Conservation (phyloP, 768 basidiomycete species). For the Mycena crocata region DNA sequence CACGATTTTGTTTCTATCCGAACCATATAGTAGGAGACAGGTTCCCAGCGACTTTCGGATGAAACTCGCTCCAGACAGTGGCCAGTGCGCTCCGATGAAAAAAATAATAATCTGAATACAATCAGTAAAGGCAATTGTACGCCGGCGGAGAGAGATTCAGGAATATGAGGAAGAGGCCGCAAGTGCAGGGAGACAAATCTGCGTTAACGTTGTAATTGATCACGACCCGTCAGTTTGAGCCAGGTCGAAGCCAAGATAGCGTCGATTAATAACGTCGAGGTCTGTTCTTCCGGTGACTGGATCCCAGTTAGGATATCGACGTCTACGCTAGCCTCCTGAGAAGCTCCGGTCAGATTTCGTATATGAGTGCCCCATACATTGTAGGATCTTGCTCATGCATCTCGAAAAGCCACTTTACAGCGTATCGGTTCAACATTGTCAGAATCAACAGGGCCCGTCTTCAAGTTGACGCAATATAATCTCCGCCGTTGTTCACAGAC, state of each 20-base stretch:
- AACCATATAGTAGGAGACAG: slow-evolving; percentile 76
- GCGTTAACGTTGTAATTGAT: slow-evolving; percentile 67
- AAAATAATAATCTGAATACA: slow-evolving; percentile 32
- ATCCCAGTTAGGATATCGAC: slow-evolving; percentile 27
- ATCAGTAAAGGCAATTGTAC: slow-evolving; percentile 51
- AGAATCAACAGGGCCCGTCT: slow-evolving; percentile 66
- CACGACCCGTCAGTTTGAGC: slow-evolving; percentile 68
- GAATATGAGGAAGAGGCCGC: slow-evolving; percentile 54
- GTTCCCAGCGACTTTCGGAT: slow-evolving; percentile 71
- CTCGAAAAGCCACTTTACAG: slow-evolving; percentile 74
- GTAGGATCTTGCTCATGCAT: slow-evolving; percentile 71
- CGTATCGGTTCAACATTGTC: slow-evolving; percentile 69
- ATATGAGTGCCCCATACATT: slow-evolving; percentile 65
- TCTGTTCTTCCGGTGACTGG: slow-evolving; percentile 20
- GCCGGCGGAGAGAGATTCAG: slow-evolving; percentile 47
- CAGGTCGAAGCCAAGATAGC: slow-evolving; percentile 68
- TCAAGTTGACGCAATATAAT: slow-evolving; percentile 74
- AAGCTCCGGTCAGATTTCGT: slow-evolving; percentile 61
- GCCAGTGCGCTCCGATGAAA: slow-evolving; percentile 9
- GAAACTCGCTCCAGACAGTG: slow-evolving; percentile 54
- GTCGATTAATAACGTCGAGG: slow-evolving; percentile 64
- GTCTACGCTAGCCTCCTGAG: slow-evolving; percentile 42
- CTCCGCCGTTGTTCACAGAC: slow-evolving; percentile 70
- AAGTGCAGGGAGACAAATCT: slow-evolving; percentile 62
- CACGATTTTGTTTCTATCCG: slow-evolving; percentile 61